These are phyloP conservation scores for Colletotrichum spinosum DNA, from an alignment of 2,329 filamentous ascomycete genomes.

Conservation along the genomic window DNA sequence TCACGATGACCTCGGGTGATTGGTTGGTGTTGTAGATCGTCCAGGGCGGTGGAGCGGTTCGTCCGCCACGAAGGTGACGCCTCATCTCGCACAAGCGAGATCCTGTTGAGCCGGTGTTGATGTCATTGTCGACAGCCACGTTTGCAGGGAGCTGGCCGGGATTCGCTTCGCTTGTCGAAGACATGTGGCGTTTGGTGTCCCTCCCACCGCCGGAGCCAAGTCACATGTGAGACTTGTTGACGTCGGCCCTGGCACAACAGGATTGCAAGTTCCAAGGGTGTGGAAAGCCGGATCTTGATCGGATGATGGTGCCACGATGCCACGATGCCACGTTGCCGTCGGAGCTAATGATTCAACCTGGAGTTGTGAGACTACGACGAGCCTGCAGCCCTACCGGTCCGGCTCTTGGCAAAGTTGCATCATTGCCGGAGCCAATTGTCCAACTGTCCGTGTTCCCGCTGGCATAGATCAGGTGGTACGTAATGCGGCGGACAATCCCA, in stretches of 20 bases:
- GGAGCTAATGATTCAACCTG: background rate
- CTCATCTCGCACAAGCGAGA: background rate
- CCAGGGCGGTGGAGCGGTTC: slow-evolving; percentile 2
- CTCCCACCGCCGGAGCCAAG: background rate
- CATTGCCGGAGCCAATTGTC: slow-evolving; percentile 1
- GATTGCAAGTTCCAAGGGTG: background rate
- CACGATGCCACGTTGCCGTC: background rate
- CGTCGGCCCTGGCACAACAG: background rate
- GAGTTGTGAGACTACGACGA: background rate
- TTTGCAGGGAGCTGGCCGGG: slow-evolving; percentile 8
- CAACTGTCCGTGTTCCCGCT: no score
- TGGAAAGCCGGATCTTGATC: no score
- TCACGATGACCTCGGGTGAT: background rate
- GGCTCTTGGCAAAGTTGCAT: slow-evolving; percentile 17
- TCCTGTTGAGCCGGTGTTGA: slow-evolving; percentile 2
- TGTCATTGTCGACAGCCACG: slow-evolving; percentile 31
- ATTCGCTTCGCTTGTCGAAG: slow-evolving; percentile 4
- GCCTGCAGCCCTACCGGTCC: slow-evolving; percentile 1
- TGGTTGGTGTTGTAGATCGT: slow-evolving; percentile 19
- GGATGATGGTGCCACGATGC: background rate
- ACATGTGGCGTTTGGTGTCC: background rate
- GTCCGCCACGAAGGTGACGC: background rate
- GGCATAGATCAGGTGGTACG: no score
- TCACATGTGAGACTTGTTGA: slow-evolving; percentile 27
- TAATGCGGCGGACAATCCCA: no score